Percentiles rank a stretch among this genome's conserved stretches.
phyloP scores from a whole-genome alignment of 257 asterid species.

The Nicotiana otophora region DNA sequence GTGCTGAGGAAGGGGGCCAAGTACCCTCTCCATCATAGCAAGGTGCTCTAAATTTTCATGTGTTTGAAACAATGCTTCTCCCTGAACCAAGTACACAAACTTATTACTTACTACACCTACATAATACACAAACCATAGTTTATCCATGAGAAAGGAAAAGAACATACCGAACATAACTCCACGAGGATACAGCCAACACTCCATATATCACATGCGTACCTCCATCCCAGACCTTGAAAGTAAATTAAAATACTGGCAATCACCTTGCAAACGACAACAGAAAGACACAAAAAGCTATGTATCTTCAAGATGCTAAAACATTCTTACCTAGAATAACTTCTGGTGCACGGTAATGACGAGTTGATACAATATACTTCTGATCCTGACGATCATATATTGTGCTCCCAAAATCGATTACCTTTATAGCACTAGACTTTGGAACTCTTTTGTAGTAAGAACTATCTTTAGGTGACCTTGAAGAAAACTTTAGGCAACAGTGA shows the following conservation, averaged over 20 bases:
- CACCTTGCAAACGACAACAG: no score
- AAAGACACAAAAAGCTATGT: no score
- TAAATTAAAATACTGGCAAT: background rate
- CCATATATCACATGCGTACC: slow-evolving; percentile 87
- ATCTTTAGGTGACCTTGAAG: slow-evolving; percentile 59
- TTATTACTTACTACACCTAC: no score
- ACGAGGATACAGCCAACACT: slow-evolving; percentile 88
- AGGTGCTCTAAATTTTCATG: slow-evolving; percentile 93
- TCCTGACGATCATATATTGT: slow-evolving; percentile 57
- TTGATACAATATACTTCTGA: slow-evolving; percentile 72
- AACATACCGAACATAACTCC: slow-evolving; percentile 81
- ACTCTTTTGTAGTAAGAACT: slow-evolving; percentile 57
- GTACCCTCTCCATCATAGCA: slow-evolving; percentile 94
- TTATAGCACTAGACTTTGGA: slow-evolving; percentile 83
- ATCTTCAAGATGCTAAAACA: no score
- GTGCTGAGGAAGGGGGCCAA: slow-evolving; percentile 68
- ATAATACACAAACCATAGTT: background rate
- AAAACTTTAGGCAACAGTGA: slow-evolving; percentile 36
- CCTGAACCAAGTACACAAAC: slow-evolving; percentile 26
- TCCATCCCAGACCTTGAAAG: slow-evolving; percentile 73
- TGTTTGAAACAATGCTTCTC: slow-evolving; percentile 83
- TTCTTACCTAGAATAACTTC: slow-evolving; percentile 76
- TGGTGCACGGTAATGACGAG: slow-evolving; percentile 91
- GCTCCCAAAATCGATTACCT: slow-evolving; percentile 96
- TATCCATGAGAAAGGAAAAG: background rate